Conservation (phyloP, 78 protist genomes). For the Dictyostelium intermedium region DNA sequence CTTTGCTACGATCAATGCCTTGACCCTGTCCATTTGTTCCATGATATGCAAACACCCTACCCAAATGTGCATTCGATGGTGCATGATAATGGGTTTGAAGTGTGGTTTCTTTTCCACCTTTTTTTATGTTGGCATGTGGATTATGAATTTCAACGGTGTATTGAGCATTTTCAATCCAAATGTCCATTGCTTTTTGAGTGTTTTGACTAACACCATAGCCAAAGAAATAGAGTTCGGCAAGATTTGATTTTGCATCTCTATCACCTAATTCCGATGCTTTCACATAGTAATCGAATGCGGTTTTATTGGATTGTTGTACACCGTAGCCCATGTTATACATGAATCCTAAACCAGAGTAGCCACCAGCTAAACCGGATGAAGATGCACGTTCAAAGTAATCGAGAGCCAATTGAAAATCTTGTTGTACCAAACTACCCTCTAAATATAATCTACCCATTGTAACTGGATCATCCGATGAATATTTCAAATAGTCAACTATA, state of each 20-base stretch:
- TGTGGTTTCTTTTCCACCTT: not conserved
- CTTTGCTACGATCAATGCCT: slow-evolving; percentile 28
- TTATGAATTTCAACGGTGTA: not conserved
- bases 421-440: slow-evolving; percentile 72
- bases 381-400: slow-evolving; percentile 64
- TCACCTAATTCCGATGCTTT: slow-evolving; percentile 75
- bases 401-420: slow-evolving; percentile 72
- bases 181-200: slow-evolving; percentile 23
- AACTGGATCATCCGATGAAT: slow-evolving; percentile 83
- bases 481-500: slow-evolving; percentile 83
- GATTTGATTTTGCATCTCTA: slow-evolving; percentile 36
- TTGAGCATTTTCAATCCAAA: slow-evolving; percentile 53
- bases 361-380: slow-evolving; percentile 39
- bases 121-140: not conserved
- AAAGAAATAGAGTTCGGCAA: slow-evolving; percentile 69
- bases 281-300: slow-evolving; percentile 61
- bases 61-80: slow-evolving; percentile 59
- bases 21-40: not conserved
- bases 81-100: not conserved
- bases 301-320: slow-evolving; percentile 61
- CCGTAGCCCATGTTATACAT: slow-evolving; percentile 83
- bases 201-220: slow-evolving; percentile 69
- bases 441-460: slow-evolving; percentile 86
- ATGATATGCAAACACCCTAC: slow-evolving; percentile 62
- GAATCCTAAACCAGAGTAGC: slow-evolving; percentile 74